Evolutionary conservation across 2,329 filamentous ascomycete species (phyloP).

Genomic region (Fusarium siculi): DNA sequence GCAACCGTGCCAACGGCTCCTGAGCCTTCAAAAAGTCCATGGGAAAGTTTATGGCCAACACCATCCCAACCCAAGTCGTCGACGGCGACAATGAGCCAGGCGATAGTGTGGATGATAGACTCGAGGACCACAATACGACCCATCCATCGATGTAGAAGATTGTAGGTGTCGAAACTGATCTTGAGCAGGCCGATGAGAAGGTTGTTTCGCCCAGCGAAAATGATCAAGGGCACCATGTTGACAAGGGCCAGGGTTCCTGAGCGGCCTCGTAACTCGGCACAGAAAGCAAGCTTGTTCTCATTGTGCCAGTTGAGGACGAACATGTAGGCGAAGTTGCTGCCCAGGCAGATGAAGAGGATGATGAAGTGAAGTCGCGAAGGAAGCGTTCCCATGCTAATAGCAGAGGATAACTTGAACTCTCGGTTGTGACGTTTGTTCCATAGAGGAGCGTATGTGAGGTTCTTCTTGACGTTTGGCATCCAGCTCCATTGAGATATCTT

Average conservation of each 20-base stretch:
- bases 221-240: constrained; percentile 91
- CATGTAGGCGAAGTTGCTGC: constrained; percentile 72
- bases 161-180: constrained; percentile 97
- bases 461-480: constrained; percentile 71
- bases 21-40: constrained; percentile 72
- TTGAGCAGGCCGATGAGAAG: constrained; percentile 83
- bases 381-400: constrained; percentile 69
- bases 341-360: constrained; percentile 66
- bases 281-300: constrained; percentile 69
- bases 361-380: constrained; percentile 72
- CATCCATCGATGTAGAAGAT: constrained; percentile 77
- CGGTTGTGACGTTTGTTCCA: constrained; percentile 74
- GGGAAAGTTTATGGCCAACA: constrained; percentile 63
- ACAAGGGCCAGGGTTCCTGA: constrained; percentile 85
- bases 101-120: constrained; percentile 73
- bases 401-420: constrained; percentile 70
- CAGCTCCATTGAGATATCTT: constrained; percentile 65
- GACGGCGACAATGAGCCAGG: constrained; percentile 79
- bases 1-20: constrained; percentile 70
- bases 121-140: constrained; percentile 79
- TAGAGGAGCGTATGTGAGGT: constrained; percentile 70
- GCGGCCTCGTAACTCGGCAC: constrained; percentile 86
- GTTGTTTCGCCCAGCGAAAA: constrained; percentile 93
- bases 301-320: constrained; percentile 69
- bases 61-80: constrained; percentile 71